phyloP scores from a whole-genome alignment of 2,329 filamentous ascomycete genomes.

The Colletotrichum sp. region DNA sequence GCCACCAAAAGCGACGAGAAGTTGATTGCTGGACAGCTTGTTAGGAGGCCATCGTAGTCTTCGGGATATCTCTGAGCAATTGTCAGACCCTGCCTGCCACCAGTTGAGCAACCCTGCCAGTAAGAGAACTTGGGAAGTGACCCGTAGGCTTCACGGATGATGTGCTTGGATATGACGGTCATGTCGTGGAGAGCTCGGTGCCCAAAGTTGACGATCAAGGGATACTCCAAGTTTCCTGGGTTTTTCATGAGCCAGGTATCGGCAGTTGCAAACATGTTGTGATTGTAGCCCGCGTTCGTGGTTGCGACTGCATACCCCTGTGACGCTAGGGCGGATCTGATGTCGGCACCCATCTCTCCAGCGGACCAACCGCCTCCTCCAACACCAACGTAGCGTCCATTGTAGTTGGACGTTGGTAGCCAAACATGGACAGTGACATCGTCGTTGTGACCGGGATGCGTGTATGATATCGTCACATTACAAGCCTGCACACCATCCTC shows the following conservation, averaged over 20 bases:
- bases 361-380: slow-evolving; percentile 34
- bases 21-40: slow-evolving; percentile 46
- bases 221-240: slow-evolving; percentile 6
- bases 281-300: slow-evolving; percentile 26
- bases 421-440: slow-evolving; percentile 25
- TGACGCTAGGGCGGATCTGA: slow-evolving; percentile 34
- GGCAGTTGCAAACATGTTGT: background rate
- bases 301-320: slow-evolving; percentile 27
- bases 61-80: slow-evolving; percentile 58
- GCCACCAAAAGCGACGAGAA: background rate
- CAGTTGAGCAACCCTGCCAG: slow-evolving; percentile 63
- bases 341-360: slow-evolving; percentile 12
- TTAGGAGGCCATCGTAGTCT: slow-evolving; percentile 64
- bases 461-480: slow-evolving; percentile 30
- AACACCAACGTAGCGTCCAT: slow-evolving; percentile 29
- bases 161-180: slow-evolving; percentile 50
- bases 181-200: slow-evolving; percentile 28
- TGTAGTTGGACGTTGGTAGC: slow-evolving; percentile 34
- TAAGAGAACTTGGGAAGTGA: slow-evolving; percentile 46
- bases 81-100: slow-evolving; percentile 63
- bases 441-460: slow-evolving; percentile 26
- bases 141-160: slow-evolving; percentile 52
- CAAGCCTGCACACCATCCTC: slow-evolving; percentile 17
- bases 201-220: background rate
- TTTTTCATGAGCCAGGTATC: slow-evolving; percentile 20